A percentile compares a stretch with the other conserved stretches of the same genome.
These are phyloP conservation scores for Cinnamomum chago DNA, from an alignment of 164 flowering plant genomes.

Conservation along the genomic window DNA sequence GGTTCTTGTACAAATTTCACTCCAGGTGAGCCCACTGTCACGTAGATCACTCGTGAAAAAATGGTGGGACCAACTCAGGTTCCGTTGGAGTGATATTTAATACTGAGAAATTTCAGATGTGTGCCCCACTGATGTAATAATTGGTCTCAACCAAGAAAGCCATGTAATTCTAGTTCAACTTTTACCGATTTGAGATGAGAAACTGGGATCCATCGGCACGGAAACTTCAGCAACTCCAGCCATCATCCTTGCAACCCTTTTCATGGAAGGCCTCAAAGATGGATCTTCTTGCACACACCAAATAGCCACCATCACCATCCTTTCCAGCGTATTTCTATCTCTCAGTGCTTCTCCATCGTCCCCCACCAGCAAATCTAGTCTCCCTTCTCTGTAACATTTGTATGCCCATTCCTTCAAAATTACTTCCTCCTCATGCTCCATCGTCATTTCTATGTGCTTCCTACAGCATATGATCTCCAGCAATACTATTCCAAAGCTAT, in stretches of 20 bases:
- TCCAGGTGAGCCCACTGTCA: too few relatives aligned
- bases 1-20: too few relatives aligned
- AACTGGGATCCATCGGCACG: conserved; percentile 15
- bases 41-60: too few relatives aligned
- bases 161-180: too few relatives aligned
- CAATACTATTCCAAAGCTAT: conserved; percentile 20
- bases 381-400: conserved; percentile 13
- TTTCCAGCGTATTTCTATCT: conserved; percentile 5
- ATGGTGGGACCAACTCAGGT: too few relatives aligned
- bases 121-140: too few relatives aligned
- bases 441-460: conserved; percentile 7
- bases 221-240: conserved; percentile 14
- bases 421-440: conserved; percentile 3
- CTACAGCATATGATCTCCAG: conserved; percentile 22
- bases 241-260: conserved; percentile 11
- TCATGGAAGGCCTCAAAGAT: conserved; percentile 12
- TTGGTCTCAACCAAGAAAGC: too few relatives aligned
- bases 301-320: conserved; percentile 10
- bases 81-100: too few relatives aligned
- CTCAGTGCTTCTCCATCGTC: conserved; percentile 12
- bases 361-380: conserved; percentile 8
- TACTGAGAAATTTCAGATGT: conserved; percentile 2
- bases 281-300: conserved; percentile 16
- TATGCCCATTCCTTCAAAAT: conserved; percentile 23
- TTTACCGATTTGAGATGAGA: not conserved